Conservation (phyloP, 108 stramenopile genomes). For the Schizochytrium sp. region DNA sequence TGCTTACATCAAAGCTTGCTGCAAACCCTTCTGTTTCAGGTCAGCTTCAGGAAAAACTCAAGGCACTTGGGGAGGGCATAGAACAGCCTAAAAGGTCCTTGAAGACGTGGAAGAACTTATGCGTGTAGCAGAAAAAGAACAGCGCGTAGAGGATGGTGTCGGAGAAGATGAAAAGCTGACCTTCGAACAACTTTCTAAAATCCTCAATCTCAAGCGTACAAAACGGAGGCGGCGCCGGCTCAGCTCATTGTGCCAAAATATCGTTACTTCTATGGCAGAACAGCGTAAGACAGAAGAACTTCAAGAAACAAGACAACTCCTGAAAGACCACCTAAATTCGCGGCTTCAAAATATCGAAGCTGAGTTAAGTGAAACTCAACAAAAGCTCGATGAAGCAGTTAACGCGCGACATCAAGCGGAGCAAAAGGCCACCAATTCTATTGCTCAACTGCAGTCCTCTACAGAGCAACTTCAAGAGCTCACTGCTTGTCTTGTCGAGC, state of each 20-base stretch:
- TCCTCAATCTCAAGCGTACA: constrained; percentile 43
- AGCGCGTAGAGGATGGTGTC: constrained; percentile 12
- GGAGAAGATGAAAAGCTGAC: background rate
- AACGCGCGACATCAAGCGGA: background rate
- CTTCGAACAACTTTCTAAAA: constrained; percentile 22
- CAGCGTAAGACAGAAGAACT: constrained; percentile 27
- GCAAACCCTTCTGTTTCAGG: constrained; percentile 22
- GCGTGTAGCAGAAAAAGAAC: constrained; percentile 12
- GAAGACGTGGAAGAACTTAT: constrained; percentile 32
- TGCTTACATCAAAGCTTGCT: constrained; percentile 45
- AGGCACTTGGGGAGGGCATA: background rate
- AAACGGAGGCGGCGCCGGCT: constrained; percentile 31
- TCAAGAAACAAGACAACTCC: constrained; percentile 1
- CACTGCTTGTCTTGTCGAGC: too few species aligned
- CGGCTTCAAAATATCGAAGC: background rate
- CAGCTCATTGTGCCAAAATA: background rate
- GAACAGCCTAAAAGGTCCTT: background rate
- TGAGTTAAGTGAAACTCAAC: background rate
- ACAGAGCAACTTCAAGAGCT: too few species aligned
- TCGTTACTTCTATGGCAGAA: constrained; percentile 45
- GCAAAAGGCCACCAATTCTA: too few species aligned
- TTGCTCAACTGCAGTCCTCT: too few species aligned
- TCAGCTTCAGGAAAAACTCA: constrained; percentile 8
- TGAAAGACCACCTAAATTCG: background rate
- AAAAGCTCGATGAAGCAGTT: background rate